Conservation (phyloP, 208 protist species). For the Leishmania arabica region DNA sequence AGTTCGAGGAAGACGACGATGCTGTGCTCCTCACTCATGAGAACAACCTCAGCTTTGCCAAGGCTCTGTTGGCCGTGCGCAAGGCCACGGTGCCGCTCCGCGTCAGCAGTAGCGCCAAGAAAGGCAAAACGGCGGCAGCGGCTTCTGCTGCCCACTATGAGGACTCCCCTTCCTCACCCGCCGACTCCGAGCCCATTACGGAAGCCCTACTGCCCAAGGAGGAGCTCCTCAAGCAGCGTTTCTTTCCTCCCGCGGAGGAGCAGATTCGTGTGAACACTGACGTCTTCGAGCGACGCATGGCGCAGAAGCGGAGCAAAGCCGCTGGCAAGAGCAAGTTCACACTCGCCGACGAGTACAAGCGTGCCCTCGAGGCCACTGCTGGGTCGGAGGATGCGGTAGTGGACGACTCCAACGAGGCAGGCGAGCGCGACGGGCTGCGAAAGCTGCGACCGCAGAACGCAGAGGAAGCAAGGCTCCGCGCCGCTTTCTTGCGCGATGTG, state of each 20-base stretch:
- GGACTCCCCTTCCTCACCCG: neutral
- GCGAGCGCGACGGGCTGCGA: constrained; percentile 35
- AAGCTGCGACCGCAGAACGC: constrained; percentile 66
- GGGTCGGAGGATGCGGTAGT: constrained; percentile 34
- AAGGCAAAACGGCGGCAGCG: constrained; percentile 6
- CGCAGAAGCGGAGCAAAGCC: constrained; percentile 17
- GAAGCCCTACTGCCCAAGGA: constrained; percentile 29
- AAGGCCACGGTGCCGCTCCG: constrained; percentile 46
- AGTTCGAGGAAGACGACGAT: constrained; percentile 83
- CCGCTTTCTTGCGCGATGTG: constrained; percentile 70
- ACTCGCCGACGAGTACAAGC: constrained; percentile 82
- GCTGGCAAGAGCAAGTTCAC: constrained; percentile 48
- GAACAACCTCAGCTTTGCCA: constrained; percentile 83
- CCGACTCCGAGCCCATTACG: neutral
- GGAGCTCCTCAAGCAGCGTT: constrained; percentile 41
- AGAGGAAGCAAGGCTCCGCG: constrained; percentile 64
- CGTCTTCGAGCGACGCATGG: constrained; percentile 46
- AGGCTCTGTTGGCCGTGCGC: constrained; percentile 77
- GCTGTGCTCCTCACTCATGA: constrained; percentile 77
- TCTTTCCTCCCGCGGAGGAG: constrained; percentile 76
- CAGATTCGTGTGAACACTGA: constrained; percentile 69
- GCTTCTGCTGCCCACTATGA: constrained; percentile 5
- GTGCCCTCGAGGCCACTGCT: constrained; percentile 49
- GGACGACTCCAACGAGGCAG: constrained; percentile 21
- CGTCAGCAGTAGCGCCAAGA: neutral